These are phyloP conservation scores for Tephrocybe rancida DNA, from an alignment of 768 basidiomycete genomes.

Conservation along the genomic window DNA sequence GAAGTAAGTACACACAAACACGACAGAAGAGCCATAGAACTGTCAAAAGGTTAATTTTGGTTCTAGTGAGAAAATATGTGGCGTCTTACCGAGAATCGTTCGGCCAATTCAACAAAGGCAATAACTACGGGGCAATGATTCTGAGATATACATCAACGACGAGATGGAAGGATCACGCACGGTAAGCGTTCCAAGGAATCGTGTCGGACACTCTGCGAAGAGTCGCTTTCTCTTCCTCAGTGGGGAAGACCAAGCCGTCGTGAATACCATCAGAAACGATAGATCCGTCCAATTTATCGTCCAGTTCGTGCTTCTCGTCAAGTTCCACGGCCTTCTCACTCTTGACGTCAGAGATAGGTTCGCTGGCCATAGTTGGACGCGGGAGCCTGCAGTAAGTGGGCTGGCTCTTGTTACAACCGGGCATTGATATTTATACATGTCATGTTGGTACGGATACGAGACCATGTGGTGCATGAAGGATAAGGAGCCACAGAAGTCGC, in stretches of 20 bases:
- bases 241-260: constrained; percentile 64
- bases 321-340: not conserved
- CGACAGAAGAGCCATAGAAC: constrained; percentile 50
- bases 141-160: not conserved
- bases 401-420: not conserved
- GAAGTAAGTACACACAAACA: constrained; percentile 39
- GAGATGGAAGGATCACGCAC: constrained; percentile 26
- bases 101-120: constrained; percentile 66
- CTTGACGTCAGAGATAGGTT: not conserved
- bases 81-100: constrained; percentile 66
- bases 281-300: not conserved
- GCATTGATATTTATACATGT: not conserved
- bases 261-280: constrained; percentile 29
- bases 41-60: constrained; percentile 14
- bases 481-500: not conserved
- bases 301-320: not conserved
- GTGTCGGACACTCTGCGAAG: constrained; percentile 62
- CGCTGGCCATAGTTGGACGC: not conserved
- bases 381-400: not conserved
- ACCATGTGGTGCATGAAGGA: not conserved
- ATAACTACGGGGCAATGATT: constrained; percentile 44
- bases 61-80: not conserved
- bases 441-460: not conserved
- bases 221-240: constrained; percentile 58
- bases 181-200: constrained; percentile 59